Percentiles rank a stretch among this genome's conserved stretches.
These are phyloP conservation scores for Penicillium corylophilum DNA, from an alignment of 2,329 filamentous ascomycete species.

Conservation along the genomic window DNA sequence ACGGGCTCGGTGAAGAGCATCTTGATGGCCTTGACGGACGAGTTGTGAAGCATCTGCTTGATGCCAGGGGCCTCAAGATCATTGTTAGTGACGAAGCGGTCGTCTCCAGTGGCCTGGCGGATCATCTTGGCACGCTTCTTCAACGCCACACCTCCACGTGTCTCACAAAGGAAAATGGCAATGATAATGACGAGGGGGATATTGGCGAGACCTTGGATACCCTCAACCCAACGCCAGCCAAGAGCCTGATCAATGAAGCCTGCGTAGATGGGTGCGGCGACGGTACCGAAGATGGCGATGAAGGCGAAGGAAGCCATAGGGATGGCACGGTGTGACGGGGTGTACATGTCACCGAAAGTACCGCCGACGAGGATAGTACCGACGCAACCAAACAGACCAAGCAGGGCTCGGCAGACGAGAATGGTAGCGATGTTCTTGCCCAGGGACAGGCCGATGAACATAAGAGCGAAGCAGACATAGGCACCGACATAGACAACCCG, in stretches of 20 bases:
- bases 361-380: constrained; percentile 53
- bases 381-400: constrained; percentile 52
- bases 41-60: constrained; percentile 42
- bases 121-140: constrained; percentile 51
- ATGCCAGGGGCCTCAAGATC: constrained; percentile 53
- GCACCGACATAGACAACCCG: constrained; percentile 49
- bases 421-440: constrained; percentile 52
- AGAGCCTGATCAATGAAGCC: constrained; percentile 55
- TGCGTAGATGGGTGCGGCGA: constrained; percentile 54
- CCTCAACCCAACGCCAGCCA: constrained; percentile 56
- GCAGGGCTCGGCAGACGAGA: constrained; percentile 47
- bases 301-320: constrained; percentile 52
- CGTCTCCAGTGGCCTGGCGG: constrained; percentile 49
- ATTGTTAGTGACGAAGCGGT: constrained; percentile 51
- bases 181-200: constrained; percentile 49
- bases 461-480: constrained; percentile 48
- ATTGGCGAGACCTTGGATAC: constrained; percentile 54
- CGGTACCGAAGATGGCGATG: constrained; percentile 53
- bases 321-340: constrained; percentile 45
- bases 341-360: constrained; percentile 53
- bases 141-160: constrained; percentile 49
- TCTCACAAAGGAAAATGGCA: constrained; percentile 48
- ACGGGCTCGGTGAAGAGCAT: constrained; percentile 53
- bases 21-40: constrained; percentile 53
- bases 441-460: constrained; percentile 51